Conservation (phyloP, 2,329 filamentous ascomycete genomes). For the Fusarium camptoceras region DNA sequence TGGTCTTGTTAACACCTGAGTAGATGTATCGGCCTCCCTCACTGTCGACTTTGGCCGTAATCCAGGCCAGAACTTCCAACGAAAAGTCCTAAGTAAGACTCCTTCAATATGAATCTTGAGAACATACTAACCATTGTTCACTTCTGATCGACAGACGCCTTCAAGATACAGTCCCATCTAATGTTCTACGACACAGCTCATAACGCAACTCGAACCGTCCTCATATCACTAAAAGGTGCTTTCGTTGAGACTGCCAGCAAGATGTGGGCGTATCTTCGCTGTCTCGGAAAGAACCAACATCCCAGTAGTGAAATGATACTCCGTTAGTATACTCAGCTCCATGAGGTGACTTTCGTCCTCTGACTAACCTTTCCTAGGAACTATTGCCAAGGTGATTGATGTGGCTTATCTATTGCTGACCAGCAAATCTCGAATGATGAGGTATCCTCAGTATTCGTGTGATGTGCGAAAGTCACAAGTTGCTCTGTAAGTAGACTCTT, state of each 20-base stretch:
- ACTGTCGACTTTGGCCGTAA: constrained; percentile 80
- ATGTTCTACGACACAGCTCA: constrained; percentile 86
- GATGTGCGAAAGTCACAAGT: constrained; percentile 70
- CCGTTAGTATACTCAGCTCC: constrained; percentile 59
- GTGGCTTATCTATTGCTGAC: constrained; percentile 74
- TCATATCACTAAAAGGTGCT: constrained; percentile 79
- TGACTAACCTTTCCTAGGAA: constrained; percentile 57
- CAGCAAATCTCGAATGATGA: constrained; percentile 59
- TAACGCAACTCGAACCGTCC: constrained; percentile 76
- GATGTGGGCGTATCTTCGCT: constrained; percentile 71
- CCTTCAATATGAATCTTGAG: not conserved
- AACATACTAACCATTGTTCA: constrained; percentile 1
- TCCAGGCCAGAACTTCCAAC: constrained; percentile 82
- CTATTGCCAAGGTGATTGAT: constrained; percentile 73
- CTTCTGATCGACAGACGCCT: constrained; percentile 61
- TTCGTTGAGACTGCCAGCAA: constrained; percentile 85
- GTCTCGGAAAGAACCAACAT: constrained; percentile 67
- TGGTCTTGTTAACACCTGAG: not conserved
- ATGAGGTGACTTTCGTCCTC: not conserved
- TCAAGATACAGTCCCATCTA: constrained; percentile 86
- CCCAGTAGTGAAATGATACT: constrained; percentile 71
- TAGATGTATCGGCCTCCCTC: constrained; percentile 72
- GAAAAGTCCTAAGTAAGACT: constrained; percentile 77
- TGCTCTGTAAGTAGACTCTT: constrained; percentile 65
- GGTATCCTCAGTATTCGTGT: constrained; percentile 67